Conservation (phyloP, 345 rosid species). For the Linum tenue region DNA sequence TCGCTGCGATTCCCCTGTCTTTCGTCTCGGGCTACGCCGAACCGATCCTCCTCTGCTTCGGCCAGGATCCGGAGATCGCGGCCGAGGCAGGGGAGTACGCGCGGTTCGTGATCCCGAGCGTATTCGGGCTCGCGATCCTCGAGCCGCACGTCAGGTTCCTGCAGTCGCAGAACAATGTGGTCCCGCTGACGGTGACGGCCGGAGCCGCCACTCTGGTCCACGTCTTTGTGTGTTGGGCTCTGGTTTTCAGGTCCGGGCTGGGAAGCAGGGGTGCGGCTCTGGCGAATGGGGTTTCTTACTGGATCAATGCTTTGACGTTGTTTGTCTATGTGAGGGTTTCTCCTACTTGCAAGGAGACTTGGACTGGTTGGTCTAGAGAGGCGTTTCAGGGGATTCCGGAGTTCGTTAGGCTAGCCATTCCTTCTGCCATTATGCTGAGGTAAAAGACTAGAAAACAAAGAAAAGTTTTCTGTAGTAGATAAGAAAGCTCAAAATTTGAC, state of each 20-base stretch:
- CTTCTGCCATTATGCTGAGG: slow-evolving; percentile 5
- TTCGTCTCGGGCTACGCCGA: neutral
- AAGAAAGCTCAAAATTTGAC: too few relatives aligned
- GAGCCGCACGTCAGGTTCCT: neutral
- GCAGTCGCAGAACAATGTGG: slow-evolving; percentile 1
- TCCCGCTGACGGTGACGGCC: neutral
- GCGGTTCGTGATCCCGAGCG: neutral
- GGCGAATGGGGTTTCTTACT: neutral
- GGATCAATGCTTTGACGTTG: neutral
- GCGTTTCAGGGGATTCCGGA: neutral
- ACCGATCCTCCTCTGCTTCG: neutral
- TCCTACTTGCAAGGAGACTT: neutral
- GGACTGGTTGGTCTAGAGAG: neutral
- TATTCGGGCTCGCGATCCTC: neutral
- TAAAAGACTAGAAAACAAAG: too few relatives aligned
- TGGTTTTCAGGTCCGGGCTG: neutral
- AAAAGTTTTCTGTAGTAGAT: too few relatives aligned
- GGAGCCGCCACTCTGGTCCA: neutral
- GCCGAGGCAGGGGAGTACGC: neutral
- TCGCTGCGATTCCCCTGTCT: neutral
- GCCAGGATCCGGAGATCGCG: neutral
- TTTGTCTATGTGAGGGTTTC: neutral
- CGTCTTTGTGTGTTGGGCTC: neutral
- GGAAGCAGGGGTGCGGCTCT: slow-evolving; percentile 2
- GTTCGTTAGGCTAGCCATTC: neutral